Conservation (phyloP, 345 rosid species). For the Lagerstroemia speciosa region DNA sequence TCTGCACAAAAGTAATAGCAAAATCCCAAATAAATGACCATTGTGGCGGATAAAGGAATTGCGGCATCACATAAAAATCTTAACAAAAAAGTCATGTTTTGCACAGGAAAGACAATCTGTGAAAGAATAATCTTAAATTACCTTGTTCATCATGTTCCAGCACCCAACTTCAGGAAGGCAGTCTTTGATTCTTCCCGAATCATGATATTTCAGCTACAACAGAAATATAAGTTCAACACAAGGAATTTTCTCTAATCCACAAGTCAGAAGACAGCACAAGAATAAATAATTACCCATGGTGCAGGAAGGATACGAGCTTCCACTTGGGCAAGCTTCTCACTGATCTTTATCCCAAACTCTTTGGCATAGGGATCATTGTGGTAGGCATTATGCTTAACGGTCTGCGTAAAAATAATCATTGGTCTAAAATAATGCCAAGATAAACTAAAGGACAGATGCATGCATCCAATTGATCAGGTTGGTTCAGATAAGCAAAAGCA, state of each 20-base stretch:
- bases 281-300: constrained; percentile 55
- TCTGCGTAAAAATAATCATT: constrained; percentile 26
- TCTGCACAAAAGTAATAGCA: constrained; percentile 44
- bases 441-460: background rate
- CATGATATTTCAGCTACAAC: constrained; percentile 89
- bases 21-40: background rate
- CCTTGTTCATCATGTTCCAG: constrained; percentile 99
- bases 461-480: background rate
- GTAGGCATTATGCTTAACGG: constrained; percentile 71
- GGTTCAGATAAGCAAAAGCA: background rate
- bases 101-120: background rate
- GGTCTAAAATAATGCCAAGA: background rate
- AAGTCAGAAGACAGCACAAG: background rate
- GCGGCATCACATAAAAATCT: background rate
- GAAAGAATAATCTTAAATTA: constrained; percentile 15
- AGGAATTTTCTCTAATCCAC: background rate
- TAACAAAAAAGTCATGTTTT: background rate
- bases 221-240: background rate
- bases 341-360: constrained; percentile 91
- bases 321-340: constrained; percentile 77
- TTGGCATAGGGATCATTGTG: constrained; percentile 68
- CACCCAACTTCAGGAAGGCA: constrained; percentile 93
- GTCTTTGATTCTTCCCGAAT: constrained; percentile 76
- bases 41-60: background rate
- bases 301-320: constrained; percentile 97